Evolutionary conservation across 306 rosid species (phyloP).

Genomic region (Echinosophora koreensis): DNA sequence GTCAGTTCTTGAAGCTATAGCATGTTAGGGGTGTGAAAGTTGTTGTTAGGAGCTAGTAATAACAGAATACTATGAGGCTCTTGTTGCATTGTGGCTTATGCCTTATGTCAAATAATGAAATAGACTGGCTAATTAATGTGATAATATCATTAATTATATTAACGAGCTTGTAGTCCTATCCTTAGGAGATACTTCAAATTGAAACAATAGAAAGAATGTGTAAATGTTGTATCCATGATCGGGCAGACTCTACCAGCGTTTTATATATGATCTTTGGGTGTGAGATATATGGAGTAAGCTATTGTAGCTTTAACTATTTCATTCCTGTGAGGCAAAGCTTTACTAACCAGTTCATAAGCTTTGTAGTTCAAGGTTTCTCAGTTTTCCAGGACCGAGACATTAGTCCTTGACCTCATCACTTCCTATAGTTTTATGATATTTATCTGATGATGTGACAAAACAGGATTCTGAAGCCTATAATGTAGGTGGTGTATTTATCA

Average conservation of each 20-base stretch:
- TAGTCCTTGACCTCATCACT: background rate
- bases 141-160: background rate
- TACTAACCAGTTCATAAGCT: background rate
- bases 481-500: background rate
- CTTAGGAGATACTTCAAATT: background rate
- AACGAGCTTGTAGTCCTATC: background rate
- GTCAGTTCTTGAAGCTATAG: background rate
- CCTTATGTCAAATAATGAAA: background rate
- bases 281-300: constrained; percentile 7
- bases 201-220: background rate
- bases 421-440: constrained; percentile 15
- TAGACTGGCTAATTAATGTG: background rate
- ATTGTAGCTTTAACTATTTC: background rate
- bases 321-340: constrained; percentile 16
- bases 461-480: background rate
- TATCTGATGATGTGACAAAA: background rate
- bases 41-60: constrained; percentile 4
- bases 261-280: background rate
- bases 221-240: background rate
- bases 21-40: constrained; percentile 11
- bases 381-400: constrained; percentile 16
- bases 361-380: constrained; percentile 24
- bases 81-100: background rate
- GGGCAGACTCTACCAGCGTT: background rate
- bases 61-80: background rate